A percentile compares a stretch with the other conserved stretches of the same genome.
phyloP scores from a whole-genome alignment of 2,329 filamentous ascomycete species.

The Ceratocystis albifundus region DNA sequence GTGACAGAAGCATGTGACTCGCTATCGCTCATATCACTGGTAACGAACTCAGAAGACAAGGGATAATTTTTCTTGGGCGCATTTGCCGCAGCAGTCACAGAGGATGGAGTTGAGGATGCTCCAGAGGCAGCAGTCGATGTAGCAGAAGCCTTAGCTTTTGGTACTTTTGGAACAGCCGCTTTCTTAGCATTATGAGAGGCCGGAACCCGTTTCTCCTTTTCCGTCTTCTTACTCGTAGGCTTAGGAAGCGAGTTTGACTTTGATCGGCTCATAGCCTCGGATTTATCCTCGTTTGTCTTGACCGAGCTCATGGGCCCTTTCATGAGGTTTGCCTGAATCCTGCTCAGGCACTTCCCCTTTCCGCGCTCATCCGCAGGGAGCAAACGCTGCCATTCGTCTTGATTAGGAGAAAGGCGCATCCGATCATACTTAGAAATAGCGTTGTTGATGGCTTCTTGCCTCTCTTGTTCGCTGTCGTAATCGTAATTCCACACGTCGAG shows the following conservation, averaged over 20 bases:
- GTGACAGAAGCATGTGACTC: constrained; percentile 35
- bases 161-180: constrained; percentile 26
- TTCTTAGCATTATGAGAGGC: constrained; percentile 27
- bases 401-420: constrained; percentile 43
- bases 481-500: constrained; percentile 53
- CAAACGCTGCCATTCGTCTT: constrained; percentile 51
- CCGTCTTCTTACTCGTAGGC: constrained; percentile 44
- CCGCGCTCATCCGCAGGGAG: constrained; percentile 47
- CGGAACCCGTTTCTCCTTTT: constrained; percentile 45
- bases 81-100: background rate
- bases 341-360: constrained; percentile 48
- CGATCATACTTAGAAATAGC: constrained; percentile 50
- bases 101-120: constrained; percentile 3
- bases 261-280: constrained; percentile 35
- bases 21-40: constrained; percentile 43
- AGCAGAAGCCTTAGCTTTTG: constrained; percentile 14
- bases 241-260: constrained; percentile 43
- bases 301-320: constrained; percentile 35
- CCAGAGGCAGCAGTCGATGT: background rate
- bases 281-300: constrained; percentile 30
- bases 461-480: constrained; percentile 43
- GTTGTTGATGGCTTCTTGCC: constrained; percentile 50
- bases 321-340: constrained; percentile 47
- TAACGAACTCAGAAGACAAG: constrained; percentile 45
- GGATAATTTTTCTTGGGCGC: constrained; percentile 34